Base-by-base conservation (phyloP, 495 filamentous ascomycete species). In the Daldinia childiae region DNA sequence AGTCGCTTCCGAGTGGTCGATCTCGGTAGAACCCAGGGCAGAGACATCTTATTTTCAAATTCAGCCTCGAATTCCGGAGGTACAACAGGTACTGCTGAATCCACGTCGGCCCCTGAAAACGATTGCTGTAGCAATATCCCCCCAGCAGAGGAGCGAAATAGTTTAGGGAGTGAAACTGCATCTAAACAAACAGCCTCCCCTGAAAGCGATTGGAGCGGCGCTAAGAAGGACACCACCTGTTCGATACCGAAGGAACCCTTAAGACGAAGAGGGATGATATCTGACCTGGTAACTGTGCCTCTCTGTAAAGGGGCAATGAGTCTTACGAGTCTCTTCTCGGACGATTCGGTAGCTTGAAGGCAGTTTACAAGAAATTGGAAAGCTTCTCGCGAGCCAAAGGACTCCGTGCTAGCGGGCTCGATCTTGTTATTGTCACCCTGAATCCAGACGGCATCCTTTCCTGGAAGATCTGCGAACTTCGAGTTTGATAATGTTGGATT, bases 1-100 rank as follows among this genome's bases (percentile, higher is more conserved):
- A 82, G 59, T 4, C 79, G 69, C 56, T 78, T 78, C 30, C 79
- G 75, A 39, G 61, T 0, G 6, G 72, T 63, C 6, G 74, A 77
- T 5, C 54, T 48, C 0, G 65, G 39, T 0, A 72, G 62, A n/a
- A 82, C 61, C 74, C 78, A 80, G 3, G 68, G 71, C 6, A 76
- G 62, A n/a, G 75, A 66, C 54, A 77, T 66, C 32, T 75, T 77
- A 29, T 58, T 57, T 34, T 52, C 51, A 29, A 75, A 77, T 4
- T 77, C 75, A 14, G 30, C 43, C 32, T 75, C 73, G 34, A 77
- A 62, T 2, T 32, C 39, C 3, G 26, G 34, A 27, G 56, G 26
- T 17, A 63, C 55, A 14, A 8, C 24, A 19, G 30, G 15, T 27
- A 34, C 51, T 30, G 19, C 9, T 15, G 14, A n/a, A 3, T 24